Conservation (phyloP, 495 filamentous ascomycete species). For the Daldinia grandis region DNA sequence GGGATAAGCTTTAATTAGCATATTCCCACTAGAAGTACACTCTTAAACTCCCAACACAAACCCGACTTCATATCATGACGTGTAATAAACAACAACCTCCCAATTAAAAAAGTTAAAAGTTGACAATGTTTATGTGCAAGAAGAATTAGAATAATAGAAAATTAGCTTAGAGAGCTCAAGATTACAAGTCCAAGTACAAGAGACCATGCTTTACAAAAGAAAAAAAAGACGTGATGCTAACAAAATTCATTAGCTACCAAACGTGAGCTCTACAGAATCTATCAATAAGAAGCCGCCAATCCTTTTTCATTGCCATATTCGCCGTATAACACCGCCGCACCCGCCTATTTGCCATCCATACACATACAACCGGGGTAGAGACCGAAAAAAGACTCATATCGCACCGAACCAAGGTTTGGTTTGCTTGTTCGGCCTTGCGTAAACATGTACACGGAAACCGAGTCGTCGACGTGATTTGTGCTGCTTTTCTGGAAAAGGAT, state of each 20-base stretch:
- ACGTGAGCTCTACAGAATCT: conserved; percentile 3
- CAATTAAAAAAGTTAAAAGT: no score
- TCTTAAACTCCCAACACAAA: no score
- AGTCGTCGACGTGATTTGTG: neutral
- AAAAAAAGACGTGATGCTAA: no score
- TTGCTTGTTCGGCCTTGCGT: neutral
- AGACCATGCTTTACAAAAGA: no score
- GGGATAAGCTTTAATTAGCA: no score
- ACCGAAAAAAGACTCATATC: neutral
- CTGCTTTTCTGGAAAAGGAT: neutral
- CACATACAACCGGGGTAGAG: neutral
- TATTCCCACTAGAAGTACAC: no score
- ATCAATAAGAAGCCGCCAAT: neutral
- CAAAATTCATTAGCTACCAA: neutral
- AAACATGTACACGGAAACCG: neutral
- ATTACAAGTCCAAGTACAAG: no score
- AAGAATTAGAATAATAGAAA: no score
- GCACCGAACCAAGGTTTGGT: neutral
- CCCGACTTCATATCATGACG: no score
- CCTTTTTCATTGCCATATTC: neutral
- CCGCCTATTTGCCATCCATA: neutral
- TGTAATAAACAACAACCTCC: no score
- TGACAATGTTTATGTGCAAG: no score
- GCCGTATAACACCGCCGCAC: conserved; percentile 1
- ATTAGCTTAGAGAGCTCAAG: no score